Percentiles rank a stretch among this genome's conserved stretches.
Evolutionary conservation across 2,329 filamentous ascomycete genomes (phyloP).

Genomic region (Zasmidium citrigriseum): DNA sequence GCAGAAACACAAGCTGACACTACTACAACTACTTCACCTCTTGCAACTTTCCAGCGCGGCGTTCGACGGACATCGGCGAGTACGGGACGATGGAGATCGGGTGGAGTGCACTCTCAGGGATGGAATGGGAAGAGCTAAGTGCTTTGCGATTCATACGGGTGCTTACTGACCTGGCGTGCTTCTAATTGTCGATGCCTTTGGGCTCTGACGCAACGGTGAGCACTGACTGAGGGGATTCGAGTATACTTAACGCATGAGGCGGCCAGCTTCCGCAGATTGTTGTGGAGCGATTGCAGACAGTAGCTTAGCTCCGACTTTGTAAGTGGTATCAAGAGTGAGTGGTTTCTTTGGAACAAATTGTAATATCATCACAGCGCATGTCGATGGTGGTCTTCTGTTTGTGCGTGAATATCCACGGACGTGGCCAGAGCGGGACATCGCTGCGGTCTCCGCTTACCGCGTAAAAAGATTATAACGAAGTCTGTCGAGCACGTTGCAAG

Average conservation of each 20-base stretch:
- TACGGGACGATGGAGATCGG: background rate
- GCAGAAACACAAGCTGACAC: background rate
- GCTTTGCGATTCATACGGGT: background rate
- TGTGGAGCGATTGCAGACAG: background rate
- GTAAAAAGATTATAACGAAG: no score
- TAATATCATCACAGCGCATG: background rate
- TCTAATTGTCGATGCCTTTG: background rate
- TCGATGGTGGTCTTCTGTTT: no score
- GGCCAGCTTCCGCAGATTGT: no score
- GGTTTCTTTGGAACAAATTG: background rate
- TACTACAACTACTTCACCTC: background rate
- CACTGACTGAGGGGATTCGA: background rate
- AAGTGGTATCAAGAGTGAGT: conserved; percentile 2
- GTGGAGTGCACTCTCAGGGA: background rate
- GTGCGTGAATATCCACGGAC: no score
- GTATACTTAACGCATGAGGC: background rate
- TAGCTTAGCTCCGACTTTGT: conserved; percentile 4
- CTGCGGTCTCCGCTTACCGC: no score
- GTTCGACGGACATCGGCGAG: background rate
- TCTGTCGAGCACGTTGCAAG: no score
- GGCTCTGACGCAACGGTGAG: background rate
- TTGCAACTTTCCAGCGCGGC: background rate
- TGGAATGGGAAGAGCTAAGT: background rate
- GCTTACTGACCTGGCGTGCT: conserved; percentile 3
- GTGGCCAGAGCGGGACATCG: no score